Conservation (phyloP, 2,329 filamentous ascomycete genomes). For the Sporothrix protearum region DNA sequence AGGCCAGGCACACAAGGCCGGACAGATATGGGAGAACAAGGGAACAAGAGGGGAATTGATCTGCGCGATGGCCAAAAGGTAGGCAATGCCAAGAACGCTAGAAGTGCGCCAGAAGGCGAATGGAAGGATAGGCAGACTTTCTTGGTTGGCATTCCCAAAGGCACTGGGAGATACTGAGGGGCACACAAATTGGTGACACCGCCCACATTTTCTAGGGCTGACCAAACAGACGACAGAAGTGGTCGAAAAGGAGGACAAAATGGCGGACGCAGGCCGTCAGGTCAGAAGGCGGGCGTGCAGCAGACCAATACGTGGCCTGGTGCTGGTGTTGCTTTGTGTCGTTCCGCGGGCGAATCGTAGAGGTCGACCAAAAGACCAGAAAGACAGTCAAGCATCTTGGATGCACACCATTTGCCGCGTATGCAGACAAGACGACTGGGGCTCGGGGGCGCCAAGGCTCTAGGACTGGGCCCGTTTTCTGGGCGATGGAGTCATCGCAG, state of each 20-base stretch:
- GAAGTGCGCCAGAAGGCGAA: slow-evolving; percentile 23
- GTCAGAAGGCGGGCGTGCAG: background rate
- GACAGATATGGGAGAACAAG: background rate
- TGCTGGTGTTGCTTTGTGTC: background rate
- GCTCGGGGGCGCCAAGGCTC: background rate
- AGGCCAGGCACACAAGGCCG: background rate
- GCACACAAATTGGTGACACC: background rate
- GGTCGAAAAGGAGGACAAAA: background rate
- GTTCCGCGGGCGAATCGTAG: background rate
- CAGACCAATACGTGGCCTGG: background rate
- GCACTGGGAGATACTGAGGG: background rate
- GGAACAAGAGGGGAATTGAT: background rate
- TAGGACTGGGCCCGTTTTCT: slow-evolving; percentile 2
- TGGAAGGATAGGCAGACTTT: slow-evolving; percentile 15
- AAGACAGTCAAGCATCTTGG: background rate
- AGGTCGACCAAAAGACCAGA: background rate
- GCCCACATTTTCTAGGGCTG: slow-evolving; percentile 26
- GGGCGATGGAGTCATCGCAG: slow-evolving; percentile 13
- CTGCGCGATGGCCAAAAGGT: background rate
- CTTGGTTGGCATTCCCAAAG: background rate
- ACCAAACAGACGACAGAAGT: background rate
- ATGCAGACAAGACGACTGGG: background rate
- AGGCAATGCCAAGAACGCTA: slow-evolving; percentile 17
- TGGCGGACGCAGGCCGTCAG: slow-evolving; percentile 8
- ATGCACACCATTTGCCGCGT: slow-evolving; percentile 11